Evolutionary conservation across 495 filamentous ascomycete genomes (phyloP).

Genomic region (Xylaria nigripes): DNA sequence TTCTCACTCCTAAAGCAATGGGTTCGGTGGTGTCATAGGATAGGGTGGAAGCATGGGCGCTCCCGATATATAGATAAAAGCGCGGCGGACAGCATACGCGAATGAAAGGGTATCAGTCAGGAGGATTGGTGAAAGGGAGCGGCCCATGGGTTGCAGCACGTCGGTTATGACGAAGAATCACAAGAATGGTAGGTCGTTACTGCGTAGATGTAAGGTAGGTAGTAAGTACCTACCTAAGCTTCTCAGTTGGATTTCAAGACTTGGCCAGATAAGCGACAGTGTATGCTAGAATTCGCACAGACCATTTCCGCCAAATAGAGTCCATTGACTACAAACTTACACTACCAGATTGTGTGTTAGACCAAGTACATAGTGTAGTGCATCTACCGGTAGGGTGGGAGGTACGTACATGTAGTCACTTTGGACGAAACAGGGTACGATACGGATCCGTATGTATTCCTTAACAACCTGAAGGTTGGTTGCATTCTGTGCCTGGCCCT

Average conservation of each 20-base stretch:
- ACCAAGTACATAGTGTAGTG: no score
- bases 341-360: no score
- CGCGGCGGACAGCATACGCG: neutral
- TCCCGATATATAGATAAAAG: neutral
- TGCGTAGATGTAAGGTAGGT: no score
- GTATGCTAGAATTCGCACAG: neutral
- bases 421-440: no score
- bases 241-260: slow-evolving; percentile 2
- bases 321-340: no score
- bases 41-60: neutral
- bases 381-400: no score
- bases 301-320: no score
- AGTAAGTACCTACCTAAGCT: neutral
- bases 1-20: neutral
- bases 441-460: no score
- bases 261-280: slow-evolving; percentile 12
- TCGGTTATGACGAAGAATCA: neutral
- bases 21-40: neutral
- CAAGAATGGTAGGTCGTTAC: neutral
- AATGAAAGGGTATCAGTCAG: neutral
- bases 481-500: no score
- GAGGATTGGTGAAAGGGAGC: neutral
- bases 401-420: no score
- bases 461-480: no score
- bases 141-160: neutral